Evolutionary conservation across 208 protist genomes (phyloP).

Genomic region (Wallacemonas sp.): DNA sequence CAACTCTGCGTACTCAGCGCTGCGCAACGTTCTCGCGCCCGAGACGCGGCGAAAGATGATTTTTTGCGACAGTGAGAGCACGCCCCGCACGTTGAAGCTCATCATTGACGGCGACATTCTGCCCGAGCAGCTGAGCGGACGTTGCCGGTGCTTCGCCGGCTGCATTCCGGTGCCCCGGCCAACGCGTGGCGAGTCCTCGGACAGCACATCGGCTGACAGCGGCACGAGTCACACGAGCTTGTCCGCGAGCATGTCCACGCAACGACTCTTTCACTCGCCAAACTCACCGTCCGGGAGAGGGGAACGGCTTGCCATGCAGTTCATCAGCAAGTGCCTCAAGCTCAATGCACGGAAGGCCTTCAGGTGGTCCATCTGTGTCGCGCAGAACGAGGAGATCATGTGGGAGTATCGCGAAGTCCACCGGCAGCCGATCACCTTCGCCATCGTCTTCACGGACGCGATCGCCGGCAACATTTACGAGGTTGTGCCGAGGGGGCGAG

Average conservation of each 20-base stretch:
- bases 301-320: neutral
- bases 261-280: neutral
- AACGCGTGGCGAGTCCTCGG: neutral
- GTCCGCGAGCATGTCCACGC: neutral
- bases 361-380: constrained; percentile 38
- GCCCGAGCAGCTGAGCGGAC: constrained; percentile 48
- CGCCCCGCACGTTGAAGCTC: constrained; percentile 23
- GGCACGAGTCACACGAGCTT: neutral
- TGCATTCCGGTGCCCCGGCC: constrained; percentile 30
- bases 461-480: constrained; percentile 35
- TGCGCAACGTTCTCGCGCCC: constrained; percentile 22
- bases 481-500: constrained; percentile 18
- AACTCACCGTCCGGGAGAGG: neutral
- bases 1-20: constrained; percentile 30
- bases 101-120: constrained; percentile 47
- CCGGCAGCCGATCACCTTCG: constrained; percentile 38
- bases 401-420: constrained; percentile 64
- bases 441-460: constrained; percentile 43
- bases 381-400: constrained; percentile 39
- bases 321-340: constrained; percentile 13
- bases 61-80: constrained; percentile 41
- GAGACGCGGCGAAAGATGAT: constrained; percentile 43
- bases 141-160: constrained; percentile 39
- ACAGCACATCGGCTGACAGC: neutral
- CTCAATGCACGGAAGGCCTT: constrained; percentile 27